These are phyloP conservation scores for Neopestalotiopsis clavispora DNA, from an alignment of 2,329 filamentous ascomycete species.

Conservation along the genomic window DNA sequence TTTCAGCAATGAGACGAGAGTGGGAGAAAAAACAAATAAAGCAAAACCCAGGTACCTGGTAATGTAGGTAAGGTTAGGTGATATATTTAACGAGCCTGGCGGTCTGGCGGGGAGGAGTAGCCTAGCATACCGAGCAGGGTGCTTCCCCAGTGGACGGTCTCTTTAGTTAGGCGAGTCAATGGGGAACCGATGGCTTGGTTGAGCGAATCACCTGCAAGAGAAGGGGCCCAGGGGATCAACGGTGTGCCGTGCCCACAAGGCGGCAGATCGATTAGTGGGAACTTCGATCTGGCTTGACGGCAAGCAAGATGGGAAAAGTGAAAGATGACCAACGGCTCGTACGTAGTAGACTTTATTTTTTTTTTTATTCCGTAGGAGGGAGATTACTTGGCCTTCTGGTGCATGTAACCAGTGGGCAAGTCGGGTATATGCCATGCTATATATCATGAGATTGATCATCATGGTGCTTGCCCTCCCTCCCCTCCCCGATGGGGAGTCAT, in stretches of 20 bases:
- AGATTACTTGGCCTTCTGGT: too few relatives aligned
- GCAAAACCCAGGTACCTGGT: not conserved
- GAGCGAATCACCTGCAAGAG: not conserved
- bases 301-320: constrained; percentile 1
- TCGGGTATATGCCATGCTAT: too few relatives aligned
- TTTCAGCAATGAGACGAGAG: not conserved
- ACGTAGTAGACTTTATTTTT: not conserved
- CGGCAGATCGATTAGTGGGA: not conserved
- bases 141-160: not conserved
- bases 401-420: too few relatives aligned
- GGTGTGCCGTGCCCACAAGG: not conserved
- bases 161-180: not conserved
- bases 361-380: too few relatives aligned
- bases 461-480: not conserved
- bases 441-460: not conserved
- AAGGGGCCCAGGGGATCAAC: not conserved
- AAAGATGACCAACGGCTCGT: not conserved
- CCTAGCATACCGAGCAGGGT: not conserved
- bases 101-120: not conserved
- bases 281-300: not conserved
- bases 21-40: not conserved
- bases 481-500: not conserved
- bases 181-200: not conserved
- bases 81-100: not conserved
- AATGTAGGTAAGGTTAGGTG: not conserved